These are phyloP conservation scores for Diaporthe batatas DNA, from an alignment of 2,329 filamentous ascomycete species.

Conservation along the genomic window DNA sequence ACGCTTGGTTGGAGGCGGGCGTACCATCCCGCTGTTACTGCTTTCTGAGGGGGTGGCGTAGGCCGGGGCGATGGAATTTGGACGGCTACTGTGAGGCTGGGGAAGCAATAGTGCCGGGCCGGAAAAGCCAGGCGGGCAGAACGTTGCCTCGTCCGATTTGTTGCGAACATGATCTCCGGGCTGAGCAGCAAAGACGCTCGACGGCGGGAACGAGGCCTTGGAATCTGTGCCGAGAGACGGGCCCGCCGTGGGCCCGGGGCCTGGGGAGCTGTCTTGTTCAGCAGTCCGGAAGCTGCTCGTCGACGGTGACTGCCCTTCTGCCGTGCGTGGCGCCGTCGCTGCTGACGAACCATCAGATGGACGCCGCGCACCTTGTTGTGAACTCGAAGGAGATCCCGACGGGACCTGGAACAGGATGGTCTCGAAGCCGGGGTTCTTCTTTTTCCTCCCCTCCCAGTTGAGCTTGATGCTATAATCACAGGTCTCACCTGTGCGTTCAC, in stretches of 20 bases:
- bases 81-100: slow-evolving; percentile 21
- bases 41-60: slow-evolving; percentile 20
- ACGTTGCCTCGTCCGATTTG: slow-evolving; percentile 7
- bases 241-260: slow-evolving; percentile 12
- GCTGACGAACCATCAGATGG: slow-evolving; percentile 48
- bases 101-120: slow-evolving; percentile 30
- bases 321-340: slow-evolving; percentile 29
- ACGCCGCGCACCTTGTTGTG: slow-evolving; percentile 23
- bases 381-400: slow-evolving; percentile 44
- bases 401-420: slow-evolving; percentile 46
- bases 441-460: slow-evolving; percentile 83
- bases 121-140: slow-evolving; percentile 33
- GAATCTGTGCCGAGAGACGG: slow-evolving; percentile 6
- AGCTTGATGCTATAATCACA: slow-evolving; percentile 87
- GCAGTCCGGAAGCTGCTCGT: slow-evolving; percentile 13
- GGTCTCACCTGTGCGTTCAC: slow-evolving; percentile 76
- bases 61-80: neutral
- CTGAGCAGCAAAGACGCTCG: slow-evolving; percentile 27
- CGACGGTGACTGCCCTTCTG: slow-evolving; percentile 31
- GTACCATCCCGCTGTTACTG: slow-evolving; percentile 9
- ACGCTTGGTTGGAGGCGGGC: slow-evolving; percentile 39
- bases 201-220: slow-evolving; percentile 21
- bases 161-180: neutral
- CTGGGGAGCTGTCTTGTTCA: slow-evolving; percentile 11
- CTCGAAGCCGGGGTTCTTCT: slow-evolving; percentile 64